Percentiles rank a stretch among this genome's conserved stretches.
These are phyloP conservation scores for Linnemannia zychae DNA, from an alignment of 192 early-diverging fungal genomes.

Conservation along the genomic window DNA sequence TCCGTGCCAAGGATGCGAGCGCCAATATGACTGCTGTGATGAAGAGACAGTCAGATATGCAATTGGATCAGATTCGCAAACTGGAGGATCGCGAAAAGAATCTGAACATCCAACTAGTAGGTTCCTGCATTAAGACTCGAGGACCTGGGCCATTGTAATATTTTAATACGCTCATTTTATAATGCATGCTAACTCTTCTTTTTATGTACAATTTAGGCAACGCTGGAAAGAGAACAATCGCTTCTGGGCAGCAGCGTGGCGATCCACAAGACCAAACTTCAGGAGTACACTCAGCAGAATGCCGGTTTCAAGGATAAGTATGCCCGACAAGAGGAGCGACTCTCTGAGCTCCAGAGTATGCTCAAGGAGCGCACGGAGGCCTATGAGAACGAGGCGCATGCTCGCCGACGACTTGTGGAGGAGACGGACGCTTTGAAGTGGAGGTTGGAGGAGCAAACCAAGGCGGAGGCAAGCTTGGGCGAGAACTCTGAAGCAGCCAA, in stretches of 20 bases:
- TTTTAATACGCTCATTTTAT: neutral
- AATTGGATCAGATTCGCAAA: conserved; percentile 87
- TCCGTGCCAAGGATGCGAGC: conserved; percentile 81
- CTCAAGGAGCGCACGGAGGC: conserved; percentile 77
- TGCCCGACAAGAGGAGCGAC: conserved; percentile 41
- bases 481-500: conserved; percentile 32
- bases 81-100: conserved; percentile 86
- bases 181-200: neutral
- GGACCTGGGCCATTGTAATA: no score
- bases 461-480: conserved; percentile 25
- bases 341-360: conserved; percentile 56
- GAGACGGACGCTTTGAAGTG: conserved; percentile 70
- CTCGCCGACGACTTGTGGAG: conserved; percentile 71
- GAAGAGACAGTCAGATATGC: conserved; percentile 87
- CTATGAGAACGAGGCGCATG: conserved; percentile 71
- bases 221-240: conserved; percentile 53
- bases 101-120: conserved; percentile 65
- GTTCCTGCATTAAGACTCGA: neutral
- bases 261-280: conserved; percentile 37
- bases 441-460: conserved; percentile 66
- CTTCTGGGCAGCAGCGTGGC: conserved; percentile 34
- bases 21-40: conserved; percentile 80
- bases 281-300: conserved; percentile 49
- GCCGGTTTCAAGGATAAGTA: conserved; percentile 48
- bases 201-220: conserved; percentile 18